These are phyloP conservation scores for Erythrobasidium yunnanense DNA, from an alignment of 768 basidiomycete species.

Conservation along the genomic window DNA sequence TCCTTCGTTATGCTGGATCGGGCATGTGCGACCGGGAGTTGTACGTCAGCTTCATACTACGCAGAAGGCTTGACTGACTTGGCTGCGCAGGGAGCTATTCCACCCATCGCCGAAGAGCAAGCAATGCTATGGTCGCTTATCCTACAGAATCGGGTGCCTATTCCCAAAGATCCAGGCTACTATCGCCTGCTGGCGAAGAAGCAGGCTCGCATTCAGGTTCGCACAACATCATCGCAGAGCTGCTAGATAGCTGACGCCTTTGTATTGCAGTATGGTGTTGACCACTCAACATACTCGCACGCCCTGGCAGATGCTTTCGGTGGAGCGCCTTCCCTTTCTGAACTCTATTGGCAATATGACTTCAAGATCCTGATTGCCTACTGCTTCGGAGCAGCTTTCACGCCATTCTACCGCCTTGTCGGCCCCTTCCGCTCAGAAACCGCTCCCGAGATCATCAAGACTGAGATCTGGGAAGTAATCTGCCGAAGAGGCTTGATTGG, in stretches of 20 bases:
- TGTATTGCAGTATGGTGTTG: slow-evolving; percentile 49
- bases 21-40: slow-evolving; percentile 44
- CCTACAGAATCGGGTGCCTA: slow-evolving; percentile 45
- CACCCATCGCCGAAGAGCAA: slow-evolving; percentile 52
- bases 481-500: slow-evolving; percentile 50
- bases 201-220: slow-evolving; percentile 46
- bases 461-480: slow-evolving; percentile 56
- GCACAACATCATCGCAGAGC: not conserved
- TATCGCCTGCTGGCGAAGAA: slow-evolving; percentile 52
- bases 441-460: slow-evolving; percentile 48
- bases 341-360: slow-evolving; percentile 49
- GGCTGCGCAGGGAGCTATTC: slow-evolving; percentile 29
- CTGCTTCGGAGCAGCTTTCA: slow-evolving; percentile 50
- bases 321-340: slow-evolving; percentile 48
- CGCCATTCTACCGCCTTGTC: slow-evolving; percentile 51
- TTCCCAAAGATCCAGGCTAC: slow-evolving; percentile 47
- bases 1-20: slow-evolving; percentile 41
- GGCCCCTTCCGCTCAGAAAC: slow-evolving; percentile 48
- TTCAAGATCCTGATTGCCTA: slow-evolving; percentile 50
- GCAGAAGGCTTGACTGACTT: slow-evolving; percentile 48
- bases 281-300: slow-evolving; percentile 48
- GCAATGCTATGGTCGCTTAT: slow-evolving; percentile 52
- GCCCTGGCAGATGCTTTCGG: slow-evolving; percentile 54
- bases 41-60: slow-evolving; percentile 27
- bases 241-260: not conserved